These are phyloP conservation scores for Camellia lanceoleosa DNA, from an alignment of 148 eudicot species.

Conservation along the genomic window DNA sequence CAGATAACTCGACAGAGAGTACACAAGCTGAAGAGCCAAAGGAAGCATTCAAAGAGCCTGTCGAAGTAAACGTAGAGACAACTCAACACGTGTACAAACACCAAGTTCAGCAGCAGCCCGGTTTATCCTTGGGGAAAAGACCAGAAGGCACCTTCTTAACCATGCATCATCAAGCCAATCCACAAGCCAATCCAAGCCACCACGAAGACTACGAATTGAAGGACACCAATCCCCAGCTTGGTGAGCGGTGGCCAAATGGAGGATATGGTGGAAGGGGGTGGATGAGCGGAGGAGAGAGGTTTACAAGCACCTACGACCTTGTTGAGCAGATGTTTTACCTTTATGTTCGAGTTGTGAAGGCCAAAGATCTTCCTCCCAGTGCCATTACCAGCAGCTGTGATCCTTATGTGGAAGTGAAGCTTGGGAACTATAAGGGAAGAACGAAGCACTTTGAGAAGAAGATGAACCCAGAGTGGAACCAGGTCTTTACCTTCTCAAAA, in stretches of 20 bases:
- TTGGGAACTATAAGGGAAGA: conserved; percentile 39
- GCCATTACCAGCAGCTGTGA: conserved; percentile 20
- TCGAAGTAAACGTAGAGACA: not conserved
- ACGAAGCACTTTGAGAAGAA: conserved; percentile 30
- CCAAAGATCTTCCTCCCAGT: conserved; percentile 32
- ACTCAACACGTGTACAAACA: conserved; percentile 1
- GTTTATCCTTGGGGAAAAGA: conserved; percentile 12
- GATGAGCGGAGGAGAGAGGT: conserved; percentile 20
- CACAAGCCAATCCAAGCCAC: conserved; percentile 24
- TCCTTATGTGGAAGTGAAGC: conserved; percentile 40
- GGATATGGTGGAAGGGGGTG: conserved; percentile 43
- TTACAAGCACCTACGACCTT: conserved; percentile 33
- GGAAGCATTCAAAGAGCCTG: conserved; percentile 5
- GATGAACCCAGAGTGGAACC: conserved; percentile 43
- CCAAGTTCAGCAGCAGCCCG: conserved; percentile 20
- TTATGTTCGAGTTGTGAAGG: conserved; percentile 39
- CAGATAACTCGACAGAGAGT: not conserved
- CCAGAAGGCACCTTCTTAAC: conserved; percentile 20
- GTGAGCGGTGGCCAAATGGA: conserved; percentile 46
- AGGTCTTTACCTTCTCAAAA: conserved; percentile 39
- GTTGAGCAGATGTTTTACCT: conserved; percentile 39
- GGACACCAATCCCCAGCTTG: conserved; percentile 42
- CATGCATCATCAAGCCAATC: conserved; percentile 38
- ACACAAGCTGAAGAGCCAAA: not conserved
- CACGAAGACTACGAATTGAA: conserved; percentile 51